A percentile compares a stretch with the other conserved stretches of the same genome.
Evolutionary conservation across 2,329 filamentous ascomycete species (phyloP).

Genomic region (Fonsecaea pedrosoi): DNA sequence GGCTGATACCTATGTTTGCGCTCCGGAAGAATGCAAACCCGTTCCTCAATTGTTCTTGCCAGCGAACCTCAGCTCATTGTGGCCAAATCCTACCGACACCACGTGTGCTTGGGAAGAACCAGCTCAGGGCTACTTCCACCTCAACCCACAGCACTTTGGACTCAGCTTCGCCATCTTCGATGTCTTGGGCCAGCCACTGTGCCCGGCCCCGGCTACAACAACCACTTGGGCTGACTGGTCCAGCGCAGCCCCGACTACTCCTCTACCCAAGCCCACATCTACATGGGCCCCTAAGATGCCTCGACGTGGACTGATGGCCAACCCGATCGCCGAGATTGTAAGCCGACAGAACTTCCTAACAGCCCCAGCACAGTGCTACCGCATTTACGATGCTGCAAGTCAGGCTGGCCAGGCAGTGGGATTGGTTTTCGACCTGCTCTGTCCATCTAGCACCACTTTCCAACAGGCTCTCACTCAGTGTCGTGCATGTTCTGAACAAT

Average conservation of each 20-base stretch:
- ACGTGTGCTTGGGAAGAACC: constrained; percentile 32
- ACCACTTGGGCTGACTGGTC: constrained; percentile 19
- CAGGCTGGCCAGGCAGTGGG: constrained; percentile 12
- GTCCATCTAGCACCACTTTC: constrained; percentile 3
- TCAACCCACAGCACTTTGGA: constrained; percentile 68
- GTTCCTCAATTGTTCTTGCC: constrained; percentile 41
- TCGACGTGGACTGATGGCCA: constrained; percentile 7
- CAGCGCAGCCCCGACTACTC: constrained; percentile 1
- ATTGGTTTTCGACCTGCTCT: constrained; percentile 15
- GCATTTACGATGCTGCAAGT: constrained; percentile 25
- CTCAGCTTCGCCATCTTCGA: constrained; percentile 68
- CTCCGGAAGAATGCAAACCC: constrained; percentile 49
- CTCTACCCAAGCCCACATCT: constrained; percentile 13
- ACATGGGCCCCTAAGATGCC: constrained; percentile 15
- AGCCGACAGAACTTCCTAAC: constrained; percentile 16
- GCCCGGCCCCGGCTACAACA: constrained; percentile 19
- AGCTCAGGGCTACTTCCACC: constrained; percentile 63
- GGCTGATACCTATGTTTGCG: constrained; percentile 48
- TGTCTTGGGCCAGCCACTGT: constrained; percentile 28
- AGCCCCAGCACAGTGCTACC: constrained; percentile 26
- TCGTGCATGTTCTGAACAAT: constrained; percentile 6
- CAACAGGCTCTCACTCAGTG: constrained; percentile 6
- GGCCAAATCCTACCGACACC: constrained; percentile 21
- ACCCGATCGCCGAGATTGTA: constrained; percentile 24
- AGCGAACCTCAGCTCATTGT: constrained; percentile 17